Percentiles rank a stretch among this genome's conserved stretches.
These are phyloP conservation scores for Meyerozyma athensensis DNA, from an alignment of 1,139 yeast species.

Conservation along the genomic window DNA sequence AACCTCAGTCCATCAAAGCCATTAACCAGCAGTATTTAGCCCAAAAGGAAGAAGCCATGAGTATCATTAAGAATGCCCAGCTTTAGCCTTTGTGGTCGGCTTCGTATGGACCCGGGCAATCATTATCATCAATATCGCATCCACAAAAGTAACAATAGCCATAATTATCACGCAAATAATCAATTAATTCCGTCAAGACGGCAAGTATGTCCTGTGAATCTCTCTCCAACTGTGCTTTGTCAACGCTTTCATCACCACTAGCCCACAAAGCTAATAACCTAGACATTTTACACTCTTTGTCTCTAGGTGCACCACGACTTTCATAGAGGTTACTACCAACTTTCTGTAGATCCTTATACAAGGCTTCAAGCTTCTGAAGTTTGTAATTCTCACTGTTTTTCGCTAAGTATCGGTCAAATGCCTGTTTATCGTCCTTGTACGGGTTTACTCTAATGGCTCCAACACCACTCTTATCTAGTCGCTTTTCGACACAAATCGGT, in stretches of 20 bases:
- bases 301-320: too few relatives aligned
- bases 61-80: slow-evolving; percentile 9
- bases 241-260: too few relatives aligned
- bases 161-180: slow-evolving; percentile 30
- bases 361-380: slow-evolving; percentile 2
- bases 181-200: slow-evolving; percentile 5
- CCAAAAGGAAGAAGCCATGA: slow-evolving; percentile 12
- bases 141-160: slow-evolving; percentile 50
- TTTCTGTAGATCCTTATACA: too few relatives aligned
- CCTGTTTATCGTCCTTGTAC: too few relatives aligned
- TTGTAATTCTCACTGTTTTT: too few relatives aligned
- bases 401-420: too few relatives aligned
- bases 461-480: slow-evolving; percentile 8
- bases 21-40: slow-evolving; percentile 17
- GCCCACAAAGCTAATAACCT: too few relatives aligned
- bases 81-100: slow-evolving; percentile 8
- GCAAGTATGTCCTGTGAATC: too few relatives aligned
- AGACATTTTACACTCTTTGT: too few relatives aligned
- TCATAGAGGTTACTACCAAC: too few relatives aligned
- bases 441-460: slow-evolving; percentile 6
- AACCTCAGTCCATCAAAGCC: slow-evolving; percentile 13
- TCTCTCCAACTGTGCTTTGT: too few relatives aligned
- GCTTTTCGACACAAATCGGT: slow-evolving; percentile 4
- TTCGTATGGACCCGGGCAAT: slow-evolving; percentile 25
- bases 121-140: slow-evolving; percentile 24